phyloP scores from a whole-genome alignment of 2,329 filamentous ascomycete species.

The Rhytidhysteron rufulum region DNA sequence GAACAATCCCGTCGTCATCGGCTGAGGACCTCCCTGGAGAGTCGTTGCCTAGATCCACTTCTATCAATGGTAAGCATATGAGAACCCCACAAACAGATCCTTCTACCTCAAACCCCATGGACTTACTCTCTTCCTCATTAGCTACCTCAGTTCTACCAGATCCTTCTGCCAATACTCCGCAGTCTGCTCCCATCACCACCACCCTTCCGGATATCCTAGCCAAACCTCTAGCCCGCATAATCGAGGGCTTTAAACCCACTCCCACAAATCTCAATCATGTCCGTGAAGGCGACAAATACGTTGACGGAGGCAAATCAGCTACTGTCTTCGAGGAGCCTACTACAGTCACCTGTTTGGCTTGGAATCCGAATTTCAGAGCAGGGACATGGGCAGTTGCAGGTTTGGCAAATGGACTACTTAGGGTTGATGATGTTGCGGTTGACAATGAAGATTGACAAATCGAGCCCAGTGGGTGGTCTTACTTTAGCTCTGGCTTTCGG shows the following conservation, averaged over 20 bases:
- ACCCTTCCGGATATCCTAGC: constrained; percentile 10
- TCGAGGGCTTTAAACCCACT: constrained; percentile 39
- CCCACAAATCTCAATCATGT: constrained; percentile 18
- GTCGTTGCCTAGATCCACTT: not conserved
- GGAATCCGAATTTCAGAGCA: constrained; percentile 49
- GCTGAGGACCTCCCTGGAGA: not conserved
- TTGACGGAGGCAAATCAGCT: constrained; percentile 27
- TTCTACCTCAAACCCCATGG: not conserved
- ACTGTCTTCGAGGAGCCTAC: constrained; percentile 45
- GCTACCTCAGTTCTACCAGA: constrained; percentile 6
- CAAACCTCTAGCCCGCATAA: constrained; percentile 32
- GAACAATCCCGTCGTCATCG: constrained; percentile 1
- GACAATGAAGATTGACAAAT: too few species aligned
- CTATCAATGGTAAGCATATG: not conserved
- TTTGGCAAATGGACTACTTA: constrained; percentile 45
- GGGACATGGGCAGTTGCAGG: constrained; percentile 51
- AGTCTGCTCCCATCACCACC: not conserved
- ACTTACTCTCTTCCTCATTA: not conserved
- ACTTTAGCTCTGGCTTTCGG: too few species aligned
- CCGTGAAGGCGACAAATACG: constrained; percentile 10
- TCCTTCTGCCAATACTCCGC: constrained; percentile 1
- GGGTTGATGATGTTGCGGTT: constrained; percentile 45
- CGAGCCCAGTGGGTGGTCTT: too few species aligned
- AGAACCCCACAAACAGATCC: not conserved
- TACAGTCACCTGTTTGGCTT: constrained; percentile 42